Conservation (phyloP, 1,284 basidiomycete species). For the Bjerkandera adusta region DNA sequence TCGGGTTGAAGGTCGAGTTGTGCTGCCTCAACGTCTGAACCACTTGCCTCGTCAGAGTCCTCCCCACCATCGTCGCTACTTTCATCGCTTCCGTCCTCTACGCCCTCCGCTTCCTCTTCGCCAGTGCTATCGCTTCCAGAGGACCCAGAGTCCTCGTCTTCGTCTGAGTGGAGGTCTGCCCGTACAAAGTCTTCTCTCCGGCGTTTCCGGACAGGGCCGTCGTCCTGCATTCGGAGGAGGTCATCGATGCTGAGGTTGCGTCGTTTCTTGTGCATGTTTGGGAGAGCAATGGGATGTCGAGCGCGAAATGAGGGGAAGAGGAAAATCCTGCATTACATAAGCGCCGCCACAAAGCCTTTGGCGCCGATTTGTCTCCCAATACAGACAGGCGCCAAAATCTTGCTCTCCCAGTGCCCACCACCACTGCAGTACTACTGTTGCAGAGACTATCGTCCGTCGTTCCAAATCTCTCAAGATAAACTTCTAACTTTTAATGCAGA, state of each 20-base stretch:
- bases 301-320: conserved; percentile 1
- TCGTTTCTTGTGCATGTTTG: conserved; percentile 29
- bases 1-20: conserved; percentile 5
- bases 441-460: too few relatives aligned
- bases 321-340: too few relatives aligned
- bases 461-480: too few relatives aligned
- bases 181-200: too few relatives aligned
- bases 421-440: too few relatives aligned
- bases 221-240: conserved; percentile 37
- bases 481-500: too few relatives aligned
- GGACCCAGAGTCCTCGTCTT: conserved; percentile 15
- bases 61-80: conserved; percentile 13
- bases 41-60: conserved; percentile 6
- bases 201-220: conserved; percentile 30
- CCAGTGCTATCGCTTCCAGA: conserved; percentile 2
- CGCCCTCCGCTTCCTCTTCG: conserved; percentile 11
- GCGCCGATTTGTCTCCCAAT: too few relatives aligned
- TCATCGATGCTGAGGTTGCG: conserved; percentile 33
- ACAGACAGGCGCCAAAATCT: too few relatives aligned
- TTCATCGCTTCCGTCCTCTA: conserved; percentile 4
- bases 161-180: conserved; percentile 9
- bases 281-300: not conserved
- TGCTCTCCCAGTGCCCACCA: too few relatives aligned
- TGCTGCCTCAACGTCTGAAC: not conserved
- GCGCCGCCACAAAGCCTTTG: too few relatives aligned